A percentile compares a stretch with the other conserved stretches of the same genome.
Conservation (phyloP, 2,329 filamentous ascomycete genomes). For the Colletotrichum karsti region DNA sequence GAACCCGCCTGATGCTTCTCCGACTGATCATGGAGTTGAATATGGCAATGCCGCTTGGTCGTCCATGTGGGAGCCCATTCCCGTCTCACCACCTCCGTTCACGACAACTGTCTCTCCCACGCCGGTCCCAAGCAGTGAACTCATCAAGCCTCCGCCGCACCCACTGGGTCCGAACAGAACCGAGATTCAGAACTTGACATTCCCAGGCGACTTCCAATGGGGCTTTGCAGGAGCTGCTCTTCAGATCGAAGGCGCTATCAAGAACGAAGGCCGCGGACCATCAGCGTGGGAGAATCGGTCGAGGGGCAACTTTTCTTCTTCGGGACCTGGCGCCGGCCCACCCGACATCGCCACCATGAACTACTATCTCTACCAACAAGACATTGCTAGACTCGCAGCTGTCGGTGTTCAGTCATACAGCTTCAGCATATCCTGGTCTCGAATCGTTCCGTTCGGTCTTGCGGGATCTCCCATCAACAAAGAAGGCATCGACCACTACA, state of each 20-base stretch:
- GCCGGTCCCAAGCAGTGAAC: conserved; percentile 60
- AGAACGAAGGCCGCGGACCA: conserved; percentile 1
- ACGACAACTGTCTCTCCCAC: conserved; percentile 63
- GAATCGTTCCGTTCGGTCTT: conserved; percentile 60
- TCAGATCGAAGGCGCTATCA: conserved; percentile 13
- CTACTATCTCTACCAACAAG: conserved; percentile 65
- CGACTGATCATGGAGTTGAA: not conserved
- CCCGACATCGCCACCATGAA: conserved; percentile 46
- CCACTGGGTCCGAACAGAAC: not conserved
- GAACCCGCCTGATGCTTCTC: not conserved
- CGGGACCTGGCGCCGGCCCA: not conserved
- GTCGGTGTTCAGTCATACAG: conserved; percentile 61
- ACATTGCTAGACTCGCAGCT: conserved; percentile 60
- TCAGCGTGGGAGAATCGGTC: not conserved
- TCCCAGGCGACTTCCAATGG: conserved; percentile 44
- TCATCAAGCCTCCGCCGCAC: conserved; percentile 35
- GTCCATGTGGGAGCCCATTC: conserved; percentile 44
- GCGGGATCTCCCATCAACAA: conserved; percentile 59
- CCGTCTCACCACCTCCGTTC: conserved; percentile 34
- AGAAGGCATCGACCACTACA: conserved; percentile 59
- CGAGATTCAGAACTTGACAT: conserved; percentile 36
- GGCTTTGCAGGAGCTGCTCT: conserved; percentile 10
- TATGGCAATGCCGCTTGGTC: conserved; percentile 43
- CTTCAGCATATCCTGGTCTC: conserved; percentile 60
- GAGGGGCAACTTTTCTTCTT: conserved; percentile 35